phyloP scores from a whole-genome alignment of 768 basidiomycete genomes.

The Mycena polygramma region DNA sequence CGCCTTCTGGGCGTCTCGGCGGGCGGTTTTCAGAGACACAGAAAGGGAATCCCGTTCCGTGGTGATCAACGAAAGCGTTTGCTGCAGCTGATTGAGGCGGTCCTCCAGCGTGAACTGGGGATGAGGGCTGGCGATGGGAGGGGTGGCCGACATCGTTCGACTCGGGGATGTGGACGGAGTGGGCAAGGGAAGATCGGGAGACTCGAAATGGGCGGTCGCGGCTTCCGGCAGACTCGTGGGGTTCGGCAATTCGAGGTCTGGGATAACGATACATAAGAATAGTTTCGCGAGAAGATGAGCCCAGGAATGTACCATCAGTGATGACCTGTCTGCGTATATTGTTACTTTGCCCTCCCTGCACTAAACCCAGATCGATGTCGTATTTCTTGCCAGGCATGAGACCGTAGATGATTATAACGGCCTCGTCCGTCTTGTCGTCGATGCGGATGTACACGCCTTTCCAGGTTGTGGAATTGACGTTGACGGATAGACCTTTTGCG shows the following conservation, averaged over 20 bases:
- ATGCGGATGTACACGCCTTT: conserved; percentile 83
- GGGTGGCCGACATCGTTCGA: conserved; percentile 44
- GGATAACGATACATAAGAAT: conserved; percentile 14
- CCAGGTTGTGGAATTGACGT: conserved; percentile 86
- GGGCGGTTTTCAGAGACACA: conserved; percentile 78
- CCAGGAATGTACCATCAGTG: conserved; percentile 65
- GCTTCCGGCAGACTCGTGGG: conserved; percentile 44
- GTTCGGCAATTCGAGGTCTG: conserved; percentile 31
- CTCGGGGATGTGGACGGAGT: conserved; percentile 58
- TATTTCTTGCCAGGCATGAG: conserved; percentile 91
- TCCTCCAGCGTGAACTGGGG: conserved; percentile 74
- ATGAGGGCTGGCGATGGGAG: conserved; percentile 46
- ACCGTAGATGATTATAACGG: conserved; percentile 91
- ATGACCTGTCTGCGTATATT: conserved; percentile 73
- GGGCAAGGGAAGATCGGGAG: conserved; percentile 50
- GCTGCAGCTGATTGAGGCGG: conserved; percentile 72
- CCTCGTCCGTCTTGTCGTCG: conserved; percentile 87
- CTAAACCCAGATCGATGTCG: conserved; percentile 87
- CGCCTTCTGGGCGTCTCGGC: conserved; percentile 86
- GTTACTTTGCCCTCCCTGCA: conserved; percentile 66
- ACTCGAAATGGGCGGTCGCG: conserved; percentile 49
- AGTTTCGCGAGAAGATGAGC: conserved; percentile 26
- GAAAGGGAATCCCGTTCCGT: conserved; percentile 79
- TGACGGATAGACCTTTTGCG: conserved; percentile 81
- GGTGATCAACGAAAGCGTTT: conserved; percentile 71